phyloP scores from a whole-genome alignment of 2,329 filamentous ascomycete genomes.

The Trichocomaceae sp. region DNA sequence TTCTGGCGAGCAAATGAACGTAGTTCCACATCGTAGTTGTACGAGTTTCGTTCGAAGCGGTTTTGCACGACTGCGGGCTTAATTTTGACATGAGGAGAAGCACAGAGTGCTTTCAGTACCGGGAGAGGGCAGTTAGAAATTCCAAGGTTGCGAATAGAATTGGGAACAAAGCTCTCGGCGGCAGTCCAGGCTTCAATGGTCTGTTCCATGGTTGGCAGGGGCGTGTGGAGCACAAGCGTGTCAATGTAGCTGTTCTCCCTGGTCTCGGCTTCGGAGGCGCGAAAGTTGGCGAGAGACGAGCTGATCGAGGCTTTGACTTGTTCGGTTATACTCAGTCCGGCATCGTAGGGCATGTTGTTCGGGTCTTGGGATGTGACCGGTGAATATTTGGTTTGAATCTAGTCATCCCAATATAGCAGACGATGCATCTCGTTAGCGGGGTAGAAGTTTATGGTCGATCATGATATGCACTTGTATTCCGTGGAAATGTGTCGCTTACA shows the following conservation, averaged over 20 bases:
- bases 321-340: constrained; percentile 50
- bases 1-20: constrained; percentile 51
- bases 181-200: constrained; percentile 61
- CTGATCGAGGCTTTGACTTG: constrained; percentile 63
- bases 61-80: constrained; percentile 67
- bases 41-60: constrained; percentile 51
- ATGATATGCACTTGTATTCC: not conserved
- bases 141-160: constrained; percentile 59
- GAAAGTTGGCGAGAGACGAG: constrained; percentile 60
- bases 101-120: constrained; percentile 49
- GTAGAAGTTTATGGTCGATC: not conserved
- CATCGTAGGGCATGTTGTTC: constrained; percentile 57
- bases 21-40: constrained; percentile 52
- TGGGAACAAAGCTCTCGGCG: constrained; percentile 61
- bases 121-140: constrained; percentile 66
- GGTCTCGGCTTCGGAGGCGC: constrained; percentile 25
- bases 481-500: constrained; percentile 36
- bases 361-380: constrained; percentile 56
- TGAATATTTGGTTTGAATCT: constrained; percentile 82
- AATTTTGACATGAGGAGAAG: constrained; percentile 35
- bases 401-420: not conserved
- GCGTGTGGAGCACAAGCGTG: constrained; percentile 54
- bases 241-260: constrained; percentile 49
- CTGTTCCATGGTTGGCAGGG: constrained; percentile 44
- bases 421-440: not conserved